These are phyloP conservation scores for Nothopassalora personata DNA, from an alignment of 2,329 filamentous ascomycete genomes.

Conservation along the genomic window DNA sequence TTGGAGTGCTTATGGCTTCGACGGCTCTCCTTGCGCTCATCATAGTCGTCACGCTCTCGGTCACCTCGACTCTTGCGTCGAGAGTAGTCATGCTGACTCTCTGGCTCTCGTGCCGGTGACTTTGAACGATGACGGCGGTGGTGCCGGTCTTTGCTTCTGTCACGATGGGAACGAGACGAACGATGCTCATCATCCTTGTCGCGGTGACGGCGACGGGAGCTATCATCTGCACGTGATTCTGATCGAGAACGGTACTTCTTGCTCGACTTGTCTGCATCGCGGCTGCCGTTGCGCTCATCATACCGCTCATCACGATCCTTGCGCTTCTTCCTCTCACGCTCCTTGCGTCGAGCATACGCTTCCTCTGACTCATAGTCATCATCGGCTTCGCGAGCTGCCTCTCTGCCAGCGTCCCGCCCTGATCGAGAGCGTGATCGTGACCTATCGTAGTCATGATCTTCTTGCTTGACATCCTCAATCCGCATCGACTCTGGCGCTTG, in stretches of 20 bases:
- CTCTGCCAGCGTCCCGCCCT: constrained; percentile 45
- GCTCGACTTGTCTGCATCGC: constrained; percentile 39
- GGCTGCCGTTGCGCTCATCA: constrained; percentile 32
- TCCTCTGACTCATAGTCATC: constrained; percentile 40
- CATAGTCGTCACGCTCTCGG: constrained; percentile 30
- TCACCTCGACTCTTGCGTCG: constrained; percentile 36
- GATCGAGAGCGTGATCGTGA: constrained; percentile 31
- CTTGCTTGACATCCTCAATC: constrained; percentile 7
- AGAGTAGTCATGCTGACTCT: constrained; percentile 25
- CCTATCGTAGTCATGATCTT: constrained; percentile 22
- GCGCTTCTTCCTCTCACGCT: constrained; percentile 24
- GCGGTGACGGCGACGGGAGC: constrained; percentile 55
- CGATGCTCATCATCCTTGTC: constrained; percentile 40
- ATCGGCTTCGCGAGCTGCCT: constrained; percentile 47
- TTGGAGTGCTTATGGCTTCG: constrained; percentile 38
- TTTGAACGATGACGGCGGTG: constrained; percentile 39
- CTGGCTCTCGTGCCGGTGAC: constrained; percentile 30
- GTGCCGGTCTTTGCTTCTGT: constrained; percentile 42
- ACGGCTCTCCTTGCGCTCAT: constrained; percentile 23
- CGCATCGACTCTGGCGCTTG: constrained; percentile 7
- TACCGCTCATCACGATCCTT: constrained; percentile 41
- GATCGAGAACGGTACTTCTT: constrained; percentile 57
- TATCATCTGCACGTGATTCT: constrained; percentile 55
- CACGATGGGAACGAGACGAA: constrained; percentile 44
- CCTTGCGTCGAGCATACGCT: constrained; percentile 34